A percentile compares a stretch with the other conserved stretches of the same genome.
These are phyloP conservation scores for Aspergillus avenaceus DNA, from an alignment of 495 filamentous ascomycete genomes.

Conservation along the genomic window DNA sequence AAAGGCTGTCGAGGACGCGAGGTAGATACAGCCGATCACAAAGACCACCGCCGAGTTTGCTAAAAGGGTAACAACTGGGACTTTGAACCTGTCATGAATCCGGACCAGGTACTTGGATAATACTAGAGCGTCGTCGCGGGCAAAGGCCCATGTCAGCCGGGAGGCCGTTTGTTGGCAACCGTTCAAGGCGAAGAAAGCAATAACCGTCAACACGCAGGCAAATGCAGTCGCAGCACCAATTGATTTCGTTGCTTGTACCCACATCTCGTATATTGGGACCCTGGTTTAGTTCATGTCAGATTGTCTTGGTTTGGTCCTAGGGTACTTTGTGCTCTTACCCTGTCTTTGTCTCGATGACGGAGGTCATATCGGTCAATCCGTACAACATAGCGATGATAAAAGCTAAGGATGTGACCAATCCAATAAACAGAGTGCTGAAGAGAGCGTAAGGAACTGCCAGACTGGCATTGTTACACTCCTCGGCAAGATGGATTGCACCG, in stretches of 20 bases:
- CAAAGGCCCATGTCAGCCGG: slow-evolving; percentile 8
- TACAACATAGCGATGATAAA: slow-evolving; percentile 30
- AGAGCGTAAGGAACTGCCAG: slow-evolving; percentile 24
- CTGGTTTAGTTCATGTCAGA: too few species aligned
- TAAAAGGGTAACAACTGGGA: slow-evolving; percentile 19
- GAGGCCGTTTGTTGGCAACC: not conserved
- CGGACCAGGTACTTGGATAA: slow-evolving; percentile 11
- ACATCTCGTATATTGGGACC: too few species aligned
- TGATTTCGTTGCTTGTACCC: too few species aligned
- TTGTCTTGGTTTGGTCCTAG: too few species aligned
- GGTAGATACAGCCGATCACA: slow-evolving; percentile 25
- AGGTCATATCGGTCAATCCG: too few species aligned
- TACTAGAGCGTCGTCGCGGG: slow-evolving; percentile 29
- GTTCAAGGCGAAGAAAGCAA: too few species aligned
- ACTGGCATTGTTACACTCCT: slow-evolving; percentile 25
- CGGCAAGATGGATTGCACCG: slow-evolving; percentile 30
- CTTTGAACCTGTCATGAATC: slow-evolving; percentile 15
- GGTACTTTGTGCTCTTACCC: too few species aligned
- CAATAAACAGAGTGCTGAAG: slow-evolving; percentile 23
- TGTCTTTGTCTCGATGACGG: too few species aligned
- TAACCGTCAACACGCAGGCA: too few species aligned
- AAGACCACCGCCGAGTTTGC: slow-evolving; percentile 17
- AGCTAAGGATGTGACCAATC: slow-evolving; percentile 23
- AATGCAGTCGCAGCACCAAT: too few species aligned
- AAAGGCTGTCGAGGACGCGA: slow-evolving; percentile 21